phyloP scores from a whole-genome alignment of 148 eudicot species.

The Fagopyrum homotropicum region DNA sequence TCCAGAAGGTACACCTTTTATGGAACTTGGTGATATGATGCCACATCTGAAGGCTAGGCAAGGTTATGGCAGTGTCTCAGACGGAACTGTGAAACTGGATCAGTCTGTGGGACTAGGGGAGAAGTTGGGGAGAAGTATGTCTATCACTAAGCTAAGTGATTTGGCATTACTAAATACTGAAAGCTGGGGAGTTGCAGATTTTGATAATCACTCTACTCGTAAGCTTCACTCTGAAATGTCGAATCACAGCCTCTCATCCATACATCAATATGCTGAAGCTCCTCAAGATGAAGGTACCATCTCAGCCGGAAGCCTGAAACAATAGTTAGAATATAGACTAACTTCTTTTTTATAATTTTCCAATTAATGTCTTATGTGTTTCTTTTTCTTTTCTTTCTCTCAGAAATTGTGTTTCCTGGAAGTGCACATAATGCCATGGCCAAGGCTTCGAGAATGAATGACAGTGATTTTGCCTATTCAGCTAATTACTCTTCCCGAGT shows the following conservation, averaged over 20 bases:
- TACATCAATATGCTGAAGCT: constrained; percentile 33
- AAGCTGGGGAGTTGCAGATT: constrained; percentile 41
- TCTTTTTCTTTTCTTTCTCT: not conserved
- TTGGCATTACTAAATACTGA: constrained; percentile 28
- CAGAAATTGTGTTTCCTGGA: constrained; percentile 85
- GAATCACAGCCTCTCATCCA: constrained; percentile 33
- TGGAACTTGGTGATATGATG: constrained; percentile 74
- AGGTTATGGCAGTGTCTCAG: constrained; percentile 25
- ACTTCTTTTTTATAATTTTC: not conserved
- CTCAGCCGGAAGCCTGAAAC: not conserved
- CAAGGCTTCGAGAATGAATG: constrained; percentile 30
- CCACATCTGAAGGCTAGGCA: constrained; percentile 55
- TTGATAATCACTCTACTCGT: constrained; percentile 33
- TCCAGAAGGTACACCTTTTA: constrained; percentile 59
- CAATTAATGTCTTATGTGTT: not conserved
- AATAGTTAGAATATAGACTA: not conserved
- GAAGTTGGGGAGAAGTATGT: constrained; percentile 20
- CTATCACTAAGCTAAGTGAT: constrained; percentile 31
- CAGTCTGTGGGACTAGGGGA: constrained; percentile 31
- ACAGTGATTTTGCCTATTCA: constrained; percentile 29
- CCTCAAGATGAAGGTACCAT: constrained; percentile 74
- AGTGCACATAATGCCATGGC: constrained; percentile 41
- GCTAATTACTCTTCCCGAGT: constrained; percentile 29
- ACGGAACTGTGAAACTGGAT: constrained; percentile 27
- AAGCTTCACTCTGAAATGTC: constrained; percentile 26